Base-by-base conservation (phyloP, 1,284 basidiomycete genomes). In the Neolentinus lepideus region DNA sequence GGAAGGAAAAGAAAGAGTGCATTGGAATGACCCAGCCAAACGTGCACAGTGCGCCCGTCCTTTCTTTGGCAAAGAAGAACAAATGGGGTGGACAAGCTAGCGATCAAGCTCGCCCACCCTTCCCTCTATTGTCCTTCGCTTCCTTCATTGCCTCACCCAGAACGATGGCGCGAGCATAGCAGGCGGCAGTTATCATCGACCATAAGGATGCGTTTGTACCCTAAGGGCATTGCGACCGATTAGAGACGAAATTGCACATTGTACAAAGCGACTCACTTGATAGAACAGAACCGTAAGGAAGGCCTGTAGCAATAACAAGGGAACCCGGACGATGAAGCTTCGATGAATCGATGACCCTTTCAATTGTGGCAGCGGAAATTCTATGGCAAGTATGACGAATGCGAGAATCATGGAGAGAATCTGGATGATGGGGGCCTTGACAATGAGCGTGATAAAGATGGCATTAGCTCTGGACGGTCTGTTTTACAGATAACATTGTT, bases 181-280 rank as follows among this genome's bases (percentile, higher is more conserved):
- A 81, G 57, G 77, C 62, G 38, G 77, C 75, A n/a, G 86, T 86
- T 63, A 88, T 78, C 52, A 88, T 63, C 9, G 86, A 87, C 73
- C 80, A 92, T 58, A 90, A 69, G 25, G 83, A 81, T 33, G 80
- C 84, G 66, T 91, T 91, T 38, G 85, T 89, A 54, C 89, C 89
- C 89, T 90, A 11, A 8, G 26, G 24, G 21, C 25, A 35, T 53
- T 19, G 33, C 10, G 12, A 3, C 10, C 51, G 31, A 4, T 36
- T 33, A 29, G 35, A 52, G 14, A 53, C 52, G 47, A 47, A 46
- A 52, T 12, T 31, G 33, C 33, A 51, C 26, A 24, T 4, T n/a
- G n/a, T 47, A 26, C 45, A 35, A 46, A 43, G 21, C 26, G 50
- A 64, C 78, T 61, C 63, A 88, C 90, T 74, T 93, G 90, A 72